phyloP scores from a whole-genome alignment of 2,329 filamentous ascomycete species.

The Colletotrichum shisoi region DNA sequence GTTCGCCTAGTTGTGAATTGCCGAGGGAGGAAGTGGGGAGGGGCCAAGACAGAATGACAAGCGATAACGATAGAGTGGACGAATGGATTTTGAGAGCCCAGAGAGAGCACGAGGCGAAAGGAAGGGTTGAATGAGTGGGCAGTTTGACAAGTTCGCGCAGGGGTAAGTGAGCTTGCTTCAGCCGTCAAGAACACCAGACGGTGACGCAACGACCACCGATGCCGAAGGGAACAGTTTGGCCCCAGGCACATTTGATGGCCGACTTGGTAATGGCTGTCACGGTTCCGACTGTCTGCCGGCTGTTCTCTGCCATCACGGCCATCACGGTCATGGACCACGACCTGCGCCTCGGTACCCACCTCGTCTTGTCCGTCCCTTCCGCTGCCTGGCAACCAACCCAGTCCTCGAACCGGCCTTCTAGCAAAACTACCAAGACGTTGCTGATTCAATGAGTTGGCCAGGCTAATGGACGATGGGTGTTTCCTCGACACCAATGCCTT shows the following conservation, averaged over 20 bases:
- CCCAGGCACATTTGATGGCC: conserved; percentile 19
- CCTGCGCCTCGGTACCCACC: conserved; percentile 12
- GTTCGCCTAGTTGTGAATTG: conserved; percentile 21
- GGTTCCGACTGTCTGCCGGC: conserved; percentile 5
- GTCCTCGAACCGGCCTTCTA: not conserved
- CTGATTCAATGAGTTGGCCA: conserved; percentile 2
- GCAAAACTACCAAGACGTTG: conserved; percentile 6
- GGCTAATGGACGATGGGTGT: conserved; percentile 10
- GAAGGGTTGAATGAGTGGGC: conserved; percentile 11
- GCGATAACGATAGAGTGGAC: conserved; percentile 8
- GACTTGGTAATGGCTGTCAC: not conserved
- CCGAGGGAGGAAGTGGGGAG: not conserved
- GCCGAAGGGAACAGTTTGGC: not conserved
- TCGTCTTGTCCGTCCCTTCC: conserved; percentile 12
- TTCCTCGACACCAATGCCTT: conserved; percentile 23
- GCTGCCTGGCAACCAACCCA: conserved; percentile 5
- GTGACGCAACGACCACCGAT: not conserved
- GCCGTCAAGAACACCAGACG: conserved; percentile 4
- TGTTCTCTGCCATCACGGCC: conserved; percentile 21
- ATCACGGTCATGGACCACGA: not conserved
- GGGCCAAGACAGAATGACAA: conserved; percentile 11
- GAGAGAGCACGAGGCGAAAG: conserved; percentile 25
- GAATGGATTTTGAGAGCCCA: conserved; percentile 14
- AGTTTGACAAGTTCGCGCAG: conserved; percentile 1
- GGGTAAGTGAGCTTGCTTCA: not conserved